Percentiles rank a stretch among this genome's conserved stretches.
phyloP scores from a whole-genome alignment of 2,329 filamentous ascomycete species.

The Diaporthe australafricana region DNA sequence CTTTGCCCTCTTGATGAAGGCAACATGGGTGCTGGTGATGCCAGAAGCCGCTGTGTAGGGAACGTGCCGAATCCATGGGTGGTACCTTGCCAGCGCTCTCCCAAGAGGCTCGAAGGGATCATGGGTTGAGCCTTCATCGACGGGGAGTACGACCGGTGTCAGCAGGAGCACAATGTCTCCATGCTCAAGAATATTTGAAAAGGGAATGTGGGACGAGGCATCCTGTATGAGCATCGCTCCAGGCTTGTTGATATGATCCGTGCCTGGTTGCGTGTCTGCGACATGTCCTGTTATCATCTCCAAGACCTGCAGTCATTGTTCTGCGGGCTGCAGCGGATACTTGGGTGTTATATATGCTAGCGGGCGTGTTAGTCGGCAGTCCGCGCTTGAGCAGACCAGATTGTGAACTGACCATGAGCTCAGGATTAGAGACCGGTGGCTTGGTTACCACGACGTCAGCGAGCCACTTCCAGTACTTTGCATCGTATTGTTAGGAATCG shows the following conservation, averaged over 20 bases:
- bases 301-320: conserved; percentile 35
- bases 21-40: conserved; percentile 72
- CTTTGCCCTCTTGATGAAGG: conserved; percentile 70
- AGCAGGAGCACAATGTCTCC: conserved; percentile 70
- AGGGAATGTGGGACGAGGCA: conserved; percentile 58
- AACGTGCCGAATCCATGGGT: conserved; percentile 75
- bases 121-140: conserved; percentile 49
- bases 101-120: conserved; percentile 83
- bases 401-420: conserved; percentile 23
- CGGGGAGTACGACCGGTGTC: conserved; percentile 66
- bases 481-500: conserved; percentile 9
- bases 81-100: conserved; percentile 68
- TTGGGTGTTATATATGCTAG: conserved; percentile 22
- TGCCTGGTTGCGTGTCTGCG: conserved; percentile 38
- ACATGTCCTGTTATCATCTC: conserved; percentile 37
- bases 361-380: conserved; percentile 28
- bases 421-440: conserved; percentile 7
- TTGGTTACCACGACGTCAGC: conserved; percentile 35
- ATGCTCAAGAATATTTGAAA: conserved; percentile 58
- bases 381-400: background rate
- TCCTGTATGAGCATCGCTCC: conserved; percentile 53
- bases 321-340: conserved; percentile 15
- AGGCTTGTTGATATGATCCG: conserved; percentile 39
- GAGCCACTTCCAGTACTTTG: conserved; percentile 9
- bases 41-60: conserved; percentile 75